phyloP scores from a whole-genome alignment of 345 rosid species.

The Murraya paniculata region DNA sequence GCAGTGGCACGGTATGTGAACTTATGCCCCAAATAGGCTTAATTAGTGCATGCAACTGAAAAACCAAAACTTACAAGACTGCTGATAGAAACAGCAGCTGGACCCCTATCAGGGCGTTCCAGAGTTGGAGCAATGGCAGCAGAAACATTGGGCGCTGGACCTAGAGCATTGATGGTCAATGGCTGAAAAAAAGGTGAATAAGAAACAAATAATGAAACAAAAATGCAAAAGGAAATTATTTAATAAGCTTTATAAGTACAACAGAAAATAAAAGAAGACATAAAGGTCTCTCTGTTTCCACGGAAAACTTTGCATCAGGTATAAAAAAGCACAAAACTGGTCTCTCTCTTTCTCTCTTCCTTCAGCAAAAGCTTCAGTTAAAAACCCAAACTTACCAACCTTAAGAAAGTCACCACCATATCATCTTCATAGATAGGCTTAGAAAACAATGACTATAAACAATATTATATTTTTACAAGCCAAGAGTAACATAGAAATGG shows the following conservation, averaged over 20 bases:
- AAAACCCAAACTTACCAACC: background rate
- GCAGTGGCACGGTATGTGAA: conserved; percentile 15
- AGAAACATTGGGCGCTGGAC: conserved; percentile 37
- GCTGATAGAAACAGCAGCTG: conserved; percentile 33
- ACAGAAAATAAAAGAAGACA: background rate
- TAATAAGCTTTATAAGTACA: background rate
- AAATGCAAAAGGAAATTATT: background rate
- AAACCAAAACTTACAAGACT: conserved; percentile 32
- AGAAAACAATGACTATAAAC: background rate
- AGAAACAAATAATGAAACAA: background rate
- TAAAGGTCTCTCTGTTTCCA: background rate
- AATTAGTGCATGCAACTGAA: conserved; percentile 1
- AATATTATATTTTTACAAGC: background rate
- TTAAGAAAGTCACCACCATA: too few relatives aligned
- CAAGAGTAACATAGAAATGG: background rate
- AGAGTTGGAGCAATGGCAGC: conserved; percentile 31
- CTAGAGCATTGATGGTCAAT: conserved; percentile 39
- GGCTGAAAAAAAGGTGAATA: conserved; percentile 29
- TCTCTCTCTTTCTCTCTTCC: background rate
- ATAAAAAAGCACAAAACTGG: too few relatives aligned
- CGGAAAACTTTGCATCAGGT: too few relatives aligned
- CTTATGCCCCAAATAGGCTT: conserved; percentile 8
- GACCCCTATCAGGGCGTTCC: conserved; percentile 44
- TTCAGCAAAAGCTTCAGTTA: background rate
- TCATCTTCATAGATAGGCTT: background rate